phyloP scores from a whole-genome alignment of 768 basidiomycete species.

The Agaricus blazei region DNA sequence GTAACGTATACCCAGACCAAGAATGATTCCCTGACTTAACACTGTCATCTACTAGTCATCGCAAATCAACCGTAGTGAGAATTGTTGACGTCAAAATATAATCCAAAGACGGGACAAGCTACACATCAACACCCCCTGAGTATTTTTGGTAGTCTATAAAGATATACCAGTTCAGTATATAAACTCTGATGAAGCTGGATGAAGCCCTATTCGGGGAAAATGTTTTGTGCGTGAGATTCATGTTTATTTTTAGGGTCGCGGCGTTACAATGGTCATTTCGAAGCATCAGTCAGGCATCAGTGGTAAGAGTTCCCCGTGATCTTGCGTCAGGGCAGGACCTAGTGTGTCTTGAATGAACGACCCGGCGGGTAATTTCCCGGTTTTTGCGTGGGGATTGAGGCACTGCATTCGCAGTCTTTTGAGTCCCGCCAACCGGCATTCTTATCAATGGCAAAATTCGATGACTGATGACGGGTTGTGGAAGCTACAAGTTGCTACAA shows the following conservation, averaged over 20 bases:
- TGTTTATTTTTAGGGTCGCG: neutral
- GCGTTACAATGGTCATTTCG: neutral
- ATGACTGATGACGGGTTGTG: neutral
- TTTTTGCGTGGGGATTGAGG: no score
- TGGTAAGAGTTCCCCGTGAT: no score
- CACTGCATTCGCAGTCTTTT: neutral
- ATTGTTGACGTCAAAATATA: slow-evolving; percentile 3
- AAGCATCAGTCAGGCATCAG: no score
- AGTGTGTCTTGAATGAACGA: neutral
- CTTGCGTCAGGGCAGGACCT: no score
- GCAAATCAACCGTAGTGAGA: slow-evolving; percentile 6
- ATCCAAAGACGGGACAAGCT: slow-evolving; percentile 22
- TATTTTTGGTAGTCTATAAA: slow-evolving; percentile 22
- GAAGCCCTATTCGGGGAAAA: no score
- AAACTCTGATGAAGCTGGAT: neutral
- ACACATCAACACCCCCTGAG: slow-evolving; percentile 34
- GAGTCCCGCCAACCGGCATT: slow-evolving; percentile 1
- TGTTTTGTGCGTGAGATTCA: no score
- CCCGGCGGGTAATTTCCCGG: neutral
- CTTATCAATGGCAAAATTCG: neutral
- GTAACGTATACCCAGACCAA: no score
- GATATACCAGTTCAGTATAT: neutral
- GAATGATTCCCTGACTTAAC: slow-evolving; percentile 19
- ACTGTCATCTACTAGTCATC: neutral
- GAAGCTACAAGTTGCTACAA: neutral